Percentiles rank a stretch among this genome's conserved stretches.
Evolutionary conservation across 352 stramenopile species (phyloP).

Genomic region (Phytopythium cucurbitacearum): DNA sequence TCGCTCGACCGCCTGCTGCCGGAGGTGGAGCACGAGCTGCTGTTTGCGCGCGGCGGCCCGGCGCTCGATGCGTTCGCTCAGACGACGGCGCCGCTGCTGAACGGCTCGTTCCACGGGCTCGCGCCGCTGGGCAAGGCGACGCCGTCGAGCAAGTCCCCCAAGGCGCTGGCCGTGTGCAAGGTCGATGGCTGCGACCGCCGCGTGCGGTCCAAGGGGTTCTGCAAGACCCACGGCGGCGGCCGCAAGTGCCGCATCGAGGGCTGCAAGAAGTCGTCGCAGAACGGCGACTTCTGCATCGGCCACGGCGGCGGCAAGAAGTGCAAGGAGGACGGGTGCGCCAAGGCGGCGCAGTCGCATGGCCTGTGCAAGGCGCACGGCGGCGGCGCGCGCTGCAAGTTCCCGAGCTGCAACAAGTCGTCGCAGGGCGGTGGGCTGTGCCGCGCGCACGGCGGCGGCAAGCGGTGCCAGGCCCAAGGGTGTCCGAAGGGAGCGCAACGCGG

Average conservation of each 20-base stretch:
- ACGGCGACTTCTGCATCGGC: conserved; percentile 84
- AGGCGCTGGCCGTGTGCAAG: conserved; percentile 64
- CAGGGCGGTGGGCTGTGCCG: conserved; percentile 75
- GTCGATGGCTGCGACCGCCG: conserved; percentile 51
- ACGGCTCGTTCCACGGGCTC: conserved; percentile 27
- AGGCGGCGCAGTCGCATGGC: conserved; percentile 81
- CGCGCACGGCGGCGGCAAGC: conserved; percentile 77
- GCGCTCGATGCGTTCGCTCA: conserved; percentile 36
- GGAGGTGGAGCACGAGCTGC: conserved; percentile 62
- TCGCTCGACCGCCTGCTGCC: conserved; percentile 68
- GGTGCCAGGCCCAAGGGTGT: conserved; percentile 65
- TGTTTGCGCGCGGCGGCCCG: conserved; percentile 26
- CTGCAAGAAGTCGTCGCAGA: conserved; percentile 86
- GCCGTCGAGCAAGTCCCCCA: conserved; percentile 32
- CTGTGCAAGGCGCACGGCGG: conserved; percentile 84
- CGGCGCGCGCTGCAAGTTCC: conserved; percentile 79
- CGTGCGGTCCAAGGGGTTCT: conserved; percentile 80
- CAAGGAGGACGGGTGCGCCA: conserved; percentile 76
- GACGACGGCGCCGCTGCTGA: conserved; percentile 31
- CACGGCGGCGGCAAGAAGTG: conserved; percentile 87
- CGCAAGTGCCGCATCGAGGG: conserved; percentile 83
- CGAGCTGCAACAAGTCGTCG: conserved; percentile 79
- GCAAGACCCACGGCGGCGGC: conserved; percentile 80
- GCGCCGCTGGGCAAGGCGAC: conserved; percentile 16
- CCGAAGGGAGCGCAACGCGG: conserved; percentile 78